Evolutionary conservation across 1,139 yeast genomes (phyloP).

Genomic region (Taphrina confusa): DNA sequence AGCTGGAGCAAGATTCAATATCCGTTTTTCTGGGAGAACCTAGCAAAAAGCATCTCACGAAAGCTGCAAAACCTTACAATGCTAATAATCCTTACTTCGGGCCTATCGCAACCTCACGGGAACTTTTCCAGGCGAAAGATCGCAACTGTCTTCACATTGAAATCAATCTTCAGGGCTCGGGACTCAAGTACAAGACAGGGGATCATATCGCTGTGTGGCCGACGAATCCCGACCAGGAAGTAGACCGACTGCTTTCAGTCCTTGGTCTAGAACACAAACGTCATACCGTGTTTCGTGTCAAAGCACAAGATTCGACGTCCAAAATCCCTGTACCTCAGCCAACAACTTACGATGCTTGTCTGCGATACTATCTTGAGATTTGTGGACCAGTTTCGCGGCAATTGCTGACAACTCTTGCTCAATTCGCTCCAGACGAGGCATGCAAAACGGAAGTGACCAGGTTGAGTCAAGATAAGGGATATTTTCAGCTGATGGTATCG

Average conservation of each 20-base stretch:
- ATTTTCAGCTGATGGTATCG: conserved; percentile 67
- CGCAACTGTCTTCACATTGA: conserved; percentile 91
- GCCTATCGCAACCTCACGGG: conserved; percentile 60
- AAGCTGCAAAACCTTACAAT: conserved; percentile 75
- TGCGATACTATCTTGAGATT: conserved; percentile 86
- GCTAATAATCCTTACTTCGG: conserved; percentile 83
- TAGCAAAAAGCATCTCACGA: conserved; percentile 59
- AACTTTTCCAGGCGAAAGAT: conserved; percentile 64
- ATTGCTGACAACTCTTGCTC: conserved; percentile 70
- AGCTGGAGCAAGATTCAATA: conserved; percentile 43
- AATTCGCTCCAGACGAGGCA: conserved; percentile 73
- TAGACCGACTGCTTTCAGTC: conserved; percentile 62
- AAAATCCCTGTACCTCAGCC: conserved; percentile 86
- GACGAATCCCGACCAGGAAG: conserved; percentile 77
- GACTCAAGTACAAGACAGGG: conserved; percentile 86
- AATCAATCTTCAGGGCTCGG: conserved; percentile 73
- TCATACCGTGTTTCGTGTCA: conserved; percentile 62
- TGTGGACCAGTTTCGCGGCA: conserved; percentile 94
- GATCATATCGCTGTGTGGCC: conserved; percentile 97
- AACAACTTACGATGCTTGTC: conserved; percentile 81
- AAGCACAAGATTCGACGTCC: conserved; percentile 72
- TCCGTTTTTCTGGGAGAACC: conserved; percentile 84
- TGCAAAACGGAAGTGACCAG: conserved; percentile 56
- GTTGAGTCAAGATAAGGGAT: conserved; percentile 67
- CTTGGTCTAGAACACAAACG: conserved; percentile 61